Base-by-base conservation (phyloP, 164 flowering plant species). In the Kingdonia uniflora region DNA sequence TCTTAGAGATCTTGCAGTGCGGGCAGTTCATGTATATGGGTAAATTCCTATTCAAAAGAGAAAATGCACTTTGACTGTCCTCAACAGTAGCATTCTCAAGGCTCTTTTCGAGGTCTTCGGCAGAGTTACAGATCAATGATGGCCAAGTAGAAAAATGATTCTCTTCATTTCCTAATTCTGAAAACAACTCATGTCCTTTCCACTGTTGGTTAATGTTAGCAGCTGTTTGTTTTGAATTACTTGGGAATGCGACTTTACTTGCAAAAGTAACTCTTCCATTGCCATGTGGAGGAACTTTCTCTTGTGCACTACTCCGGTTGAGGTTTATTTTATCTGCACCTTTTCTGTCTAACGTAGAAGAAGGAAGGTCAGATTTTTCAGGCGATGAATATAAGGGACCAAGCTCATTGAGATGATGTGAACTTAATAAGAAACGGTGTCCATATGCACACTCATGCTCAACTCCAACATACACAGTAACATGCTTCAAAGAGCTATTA, bases 361-460 rank as follows among this genome's bases (percentile, higher is more conserved):
- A 49, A 57, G 65, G 37, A 25, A 35, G 45, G 39, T 42, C 54
- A 60, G 74, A 66, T 51, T 81, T 81, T 75, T 78, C 81, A 57
- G 61, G 49, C 33, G 57, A 58, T 20, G 76, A 57, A 67, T 71
- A 74, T 14, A 68, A 56, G 40, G 77, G 52, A 19, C 77, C 85
- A 44, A 81, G 79, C 59, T 73, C 81, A 49, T 66, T 71, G 29
- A 90, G 78, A 73, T 78, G 85, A 59, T 81, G 77, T 51, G 73
- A 70, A 35, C 74, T 76, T 62, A 87, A 63, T 52, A 90, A 67
- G 66, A 84, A 90, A 49, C 97, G 84, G 58, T 90, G 97, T 0
- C 97, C 97, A 68, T 61, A 74, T 15, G 97, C 77, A 58, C 97
- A 90, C 66, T 90, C 97, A 64, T 90, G 89, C 74, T 90, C 97